Base-by-base conservation (phyloP, 352 stramenopile species). In the Pythium chondricola region DNA sequence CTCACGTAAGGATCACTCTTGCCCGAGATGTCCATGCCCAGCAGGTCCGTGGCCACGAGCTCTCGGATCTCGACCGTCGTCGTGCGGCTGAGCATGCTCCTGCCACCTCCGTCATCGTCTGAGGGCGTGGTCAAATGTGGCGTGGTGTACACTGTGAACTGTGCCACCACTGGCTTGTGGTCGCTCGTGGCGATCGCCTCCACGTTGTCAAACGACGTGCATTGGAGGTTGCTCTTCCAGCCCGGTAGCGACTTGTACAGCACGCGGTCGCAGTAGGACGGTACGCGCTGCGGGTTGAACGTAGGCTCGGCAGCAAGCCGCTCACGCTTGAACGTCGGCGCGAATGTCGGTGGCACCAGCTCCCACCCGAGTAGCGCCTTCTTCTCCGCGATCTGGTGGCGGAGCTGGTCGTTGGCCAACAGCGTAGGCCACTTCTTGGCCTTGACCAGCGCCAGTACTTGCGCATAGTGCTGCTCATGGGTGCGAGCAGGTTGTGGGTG, bases 251-350 rank as follows among this genome's bases (percentile, higher is more conserved):
- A 95, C 43, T 84, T 90, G 57, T 89, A 71, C 43, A 95, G 52
- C 22, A 95, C 65, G 26, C 85, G 76, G 44, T 95, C 83, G 51
- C 81, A 93, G 43, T 90, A 93, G 0, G 83, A 93, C 14, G 83
- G 85, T 25, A 89, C 64, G 24, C 85, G 74, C 26, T 94, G 74
- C 0, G 75, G 62, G 30, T 82, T 81, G 56, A 67, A 90, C 40
- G 71, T 48, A n/a, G n/a, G n/a, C 32, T 66, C 45, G 9, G 30
- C 9, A 24, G 57, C 63, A 39, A 84, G 61, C 3, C 83, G 74
- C 17, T 88, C 51, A 29, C 83, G 73, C 61, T 95, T 95, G 62
- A 95, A 93, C 10, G 85, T 93, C 21, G 79, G 85, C 16, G 81
- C 62, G 27, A 95, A 94, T 3, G 76, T 56, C 17, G 74, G 74